phyloP scores from a whole-genome alignment of 2,329 filamentous ascomycete species.

The Venturia oleaginea region DNA sequence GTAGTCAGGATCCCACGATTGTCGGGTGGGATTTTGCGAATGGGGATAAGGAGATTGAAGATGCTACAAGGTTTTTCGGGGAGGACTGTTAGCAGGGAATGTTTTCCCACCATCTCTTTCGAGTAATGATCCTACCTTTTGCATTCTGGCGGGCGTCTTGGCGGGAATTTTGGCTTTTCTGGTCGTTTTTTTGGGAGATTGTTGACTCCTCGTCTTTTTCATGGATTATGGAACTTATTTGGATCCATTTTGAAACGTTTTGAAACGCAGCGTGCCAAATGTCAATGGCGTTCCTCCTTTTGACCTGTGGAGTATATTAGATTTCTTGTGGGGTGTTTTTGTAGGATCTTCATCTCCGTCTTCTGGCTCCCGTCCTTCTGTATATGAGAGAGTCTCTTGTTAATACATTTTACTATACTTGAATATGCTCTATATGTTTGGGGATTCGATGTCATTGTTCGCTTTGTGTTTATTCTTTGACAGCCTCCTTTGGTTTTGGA shows the following conservation, averaged over 20 bases:
- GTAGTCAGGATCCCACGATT: constrained; percentile 82
- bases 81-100: constrained; percentile 21
- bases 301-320: background rate
- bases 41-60: constrained; percentile 68
- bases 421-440: no score
- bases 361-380: background rate
- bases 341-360: background rate
- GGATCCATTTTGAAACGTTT: background rate
- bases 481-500: no score
- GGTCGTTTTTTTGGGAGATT: background rate
- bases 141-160: background rate
- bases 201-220: background rate
- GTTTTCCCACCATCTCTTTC: background rate
- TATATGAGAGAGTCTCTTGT: background rate
- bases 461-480: no score
- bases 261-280: background rate
- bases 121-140: background rate
- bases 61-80: constrained; percentile 69
- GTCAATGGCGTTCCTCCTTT: background rate
- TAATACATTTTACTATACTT: background rate
- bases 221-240: background rate
- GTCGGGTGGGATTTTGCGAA: constrained; percentile 98
- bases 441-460: no score
- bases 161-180: constrained; percentile 1
- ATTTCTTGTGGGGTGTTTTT: background rate